A percentile compares a stretch with the other conserved stretches of the same genome.
These are phyloP conservation scores for Huiozyma sinensis DNA, from an alignment of 805 yeast genomes.

Conservation along the genomic window DNA sequence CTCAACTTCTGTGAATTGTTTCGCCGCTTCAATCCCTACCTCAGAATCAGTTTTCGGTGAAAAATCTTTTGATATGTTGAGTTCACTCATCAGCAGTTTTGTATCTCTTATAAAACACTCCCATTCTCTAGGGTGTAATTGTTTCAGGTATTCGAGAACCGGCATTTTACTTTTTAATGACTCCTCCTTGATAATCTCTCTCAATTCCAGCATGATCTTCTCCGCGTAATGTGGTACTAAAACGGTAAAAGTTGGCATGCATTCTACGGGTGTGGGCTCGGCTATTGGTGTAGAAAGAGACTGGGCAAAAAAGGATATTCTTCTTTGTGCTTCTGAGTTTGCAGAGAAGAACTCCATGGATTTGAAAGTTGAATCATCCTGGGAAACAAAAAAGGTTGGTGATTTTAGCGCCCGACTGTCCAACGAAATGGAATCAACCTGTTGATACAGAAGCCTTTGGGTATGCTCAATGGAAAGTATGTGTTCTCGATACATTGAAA, in stretches of 20 bases:
- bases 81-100: constrained; percentile 49
- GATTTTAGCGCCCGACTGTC: constrained; percentile 43
- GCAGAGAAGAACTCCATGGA: constrained; percentile 43
- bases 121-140: constrained; percentile 70
- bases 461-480: constrained; percentile 64
- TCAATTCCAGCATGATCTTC: constrained; percentile 62
- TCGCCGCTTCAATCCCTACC: neutral
- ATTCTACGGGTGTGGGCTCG: constrained; percentile 50
- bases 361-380: constrained; percentile 62
- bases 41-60: neutral
- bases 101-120: constrained; percentile 67
- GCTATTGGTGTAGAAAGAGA: constrained; percentile 80
- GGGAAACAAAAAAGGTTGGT: constrained; percentile 71
- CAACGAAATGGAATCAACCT: constrained; percentile 27
- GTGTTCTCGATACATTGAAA: constrained; percentile 76
- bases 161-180: constrained; percentile 49
- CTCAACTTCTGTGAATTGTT: too few species aligned
- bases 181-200: constrained; percentile 70
- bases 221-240: constrained; percentile 82
- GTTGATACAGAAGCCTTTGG: constrained; percentile 51
- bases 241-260: constrained; percentile 77
- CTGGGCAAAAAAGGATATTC: constrained; percentile 84
- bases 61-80: constrained; percentile 6
- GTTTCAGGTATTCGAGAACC: constrained; percentile 68
- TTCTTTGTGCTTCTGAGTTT: constrained; percentile 68